Base-by-base conservation (phyloP, 176 grass and related monocot species). In the Carex pumila region DNA sequence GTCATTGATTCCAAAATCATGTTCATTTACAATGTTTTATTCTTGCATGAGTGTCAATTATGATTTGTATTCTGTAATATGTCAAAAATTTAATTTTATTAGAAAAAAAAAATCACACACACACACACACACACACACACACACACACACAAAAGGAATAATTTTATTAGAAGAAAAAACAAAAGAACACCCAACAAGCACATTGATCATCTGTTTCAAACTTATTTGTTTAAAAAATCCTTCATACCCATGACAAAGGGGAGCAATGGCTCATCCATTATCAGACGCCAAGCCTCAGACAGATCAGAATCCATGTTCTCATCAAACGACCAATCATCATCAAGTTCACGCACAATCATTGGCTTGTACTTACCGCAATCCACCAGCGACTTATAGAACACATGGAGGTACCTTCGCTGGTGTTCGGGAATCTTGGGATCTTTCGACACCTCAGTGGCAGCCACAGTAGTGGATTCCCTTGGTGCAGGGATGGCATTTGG, bases 381-480 rank as follows among this genome's bases (percentile, higher is more conserved):
- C 58, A 82, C 41, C 39, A 82, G 59, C 0, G 55, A 64, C 31
- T 66, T 22, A 12, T 66, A 82, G 80, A 82, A 82, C n/a, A 82
- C 41, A 17, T 82, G n/a, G 22, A 82, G 71, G 49, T 75, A 5
- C 71, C 43, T 30, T 30, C 47, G 19, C 41, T 65, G 59, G 19
- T 52, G 8, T 45, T 17, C 19, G 8, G 80, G 19, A 47, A 82
- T 65, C 39, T 49, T 65, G 25, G 61, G 80, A 49, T 75, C 71
- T 29, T 29, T 75, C 3, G 10, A 30, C 8, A 65, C 13, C n/a
- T 29, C 60, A 9, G 12, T 82, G n/a, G 39, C 43, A 2, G 5
- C 56, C 57, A 62, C 34, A 63, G 41, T 37, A 63, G 41, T 37
- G 11, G 47, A 37, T 30, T 65, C 39, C 8, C 0, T 65, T 13